Base-by-base conservation (phyloP, 306 rosid species). In the Bauhinia variegata region DNA sequence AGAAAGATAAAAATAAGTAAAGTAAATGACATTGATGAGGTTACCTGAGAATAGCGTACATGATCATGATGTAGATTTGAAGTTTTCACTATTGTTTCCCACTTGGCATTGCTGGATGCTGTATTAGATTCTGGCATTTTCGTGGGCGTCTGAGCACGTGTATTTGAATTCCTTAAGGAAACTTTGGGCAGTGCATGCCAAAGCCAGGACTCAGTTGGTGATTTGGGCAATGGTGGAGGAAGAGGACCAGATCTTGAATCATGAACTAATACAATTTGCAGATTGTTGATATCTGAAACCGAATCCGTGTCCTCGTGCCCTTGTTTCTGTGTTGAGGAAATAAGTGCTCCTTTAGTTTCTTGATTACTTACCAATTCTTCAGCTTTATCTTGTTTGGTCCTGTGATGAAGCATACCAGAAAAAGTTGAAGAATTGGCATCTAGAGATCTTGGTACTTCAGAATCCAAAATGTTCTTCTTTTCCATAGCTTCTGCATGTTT, bases 141-240 rank as follows among this genome's bases (percentile, higher is more conserved):
- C 12, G 68, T 57, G 37, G 65, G 67, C 14, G 73, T 60, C 36
- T 72, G 70, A 54, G 38, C 54, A 43, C 79, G 70, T 69, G 66
- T 43, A 76, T 73, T 77, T n/a, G 75, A 77, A 42, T 80, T 86
- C 70, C 75, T 72, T 0, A 79, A 51, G 31, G 96, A 67, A 71
- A 75, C 49, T 17, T 87, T 79, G 65, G 98, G 86, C 52, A 88
- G 76, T 11, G 96, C 82, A 8, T 87, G 88, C 92, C 91, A 86
- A 52, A 93, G 97, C 99, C 97, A 93, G 38, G 99, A 93, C 73
- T 93, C 95, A 0, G 97, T 85, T 51, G 99, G 99, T 9, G 99
- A 90, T 80, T 79, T 93, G 14, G 97, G 99, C 63, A 90, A 68
- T 18, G 99, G 96, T 38, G 90, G 99, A 5, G 87, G 87, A 56